Evolutionary conservation across 148 eudicot species (phyloP), one percentile per base, ranked within the genome.

Genomic region (Rhododendron simsii): DNA sequence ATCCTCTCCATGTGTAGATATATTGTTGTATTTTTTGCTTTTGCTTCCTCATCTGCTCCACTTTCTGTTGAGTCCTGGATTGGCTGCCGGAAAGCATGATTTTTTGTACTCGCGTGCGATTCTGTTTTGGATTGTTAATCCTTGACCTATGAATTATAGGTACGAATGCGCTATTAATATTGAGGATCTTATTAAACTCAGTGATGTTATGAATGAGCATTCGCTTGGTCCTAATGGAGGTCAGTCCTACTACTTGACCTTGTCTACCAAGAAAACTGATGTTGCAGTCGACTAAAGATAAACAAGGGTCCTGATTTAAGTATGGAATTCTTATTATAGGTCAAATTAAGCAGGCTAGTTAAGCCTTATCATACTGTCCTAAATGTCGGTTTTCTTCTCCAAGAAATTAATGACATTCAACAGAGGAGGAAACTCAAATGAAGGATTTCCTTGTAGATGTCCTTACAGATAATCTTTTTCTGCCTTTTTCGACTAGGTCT

Each of bases 221-320:
- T 92, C 98, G 21, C 99, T 96, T 86, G 99, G 99, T 80, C 99
- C 99, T 61, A 95, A 96, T 91, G 99, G 99, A 93, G 99, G 99
- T 96, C 53, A 88, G 93, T 14, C 63, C 26, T 23, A 30, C 41
- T 61, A 51, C 80, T 87, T 23, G 1, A 15, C 45, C 61, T 39
- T 81, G 15, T 74, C 44, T 44, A 1, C 44, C 39, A 26, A n/a
- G 41, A 37, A 81, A 26, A 18, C 39, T 86, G 15, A 18, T 81
- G 80, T 63, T 69, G 28, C 76, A 47, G 16, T 69, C 8, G 0
- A 80, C 51, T 6, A 30, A 80, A 80, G 1, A 65, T 26, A 18
- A 51, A 48, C 10, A 20, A 57, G 59, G 39, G 28, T 53, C 12
- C 45, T 55, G 67, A 79, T 16, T 33, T 30, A 53, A 10, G 6